Base-by-base conservation (phyloP, 202 grass and related monocot genomes). In the Zizania palustris region DNA sequence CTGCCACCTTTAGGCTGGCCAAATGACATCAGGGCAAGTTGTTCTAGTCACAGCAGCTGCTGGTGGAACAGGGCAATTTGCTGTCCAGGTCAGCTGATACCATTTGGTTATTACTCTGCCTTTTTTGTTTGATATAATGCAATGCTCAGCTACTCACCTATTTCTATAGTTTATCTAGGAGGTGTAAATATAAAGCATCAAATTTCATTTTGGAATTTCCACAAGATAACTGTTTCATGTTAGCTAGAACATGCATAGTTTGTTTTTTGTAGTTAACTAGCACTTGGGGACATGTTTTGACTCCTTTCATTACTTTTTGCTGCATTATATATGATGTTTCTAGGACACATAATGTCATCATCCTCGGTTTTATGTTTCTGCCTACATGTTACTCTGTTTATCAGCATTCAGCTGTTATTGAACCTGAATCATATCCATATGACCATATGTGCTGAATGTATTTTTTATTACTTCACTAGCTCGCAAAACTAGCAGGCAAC, bases 31-130 rank as follows among this genome's bases (percentile, higher is more conserved):
- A 75, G 85, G 87, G 80, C 50, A 98, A 85, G 78, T 86, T 71
- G 87, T 95, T 80, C 84, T 98, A 85, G 92, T 95, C 42, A 98
- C 96, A 48, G 96, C 91, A 43, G 96, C 96, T 81, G 91, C 91
- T 76, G 96, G 96, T 85, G 96, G 96, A 77, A 98, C 96, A 60
- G 96, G 96, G 74, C 96, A 98, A 80, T 98, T 98, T 42, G 89
- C 89, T 21, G 91, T 98, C 67, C 96, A 98, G 89, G 96, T 98
- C 35, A 85, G 80, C 68, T 73, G 40, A 57, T 76, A 42, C 48
- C 38, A 65, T 64, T 65, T 85, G 36, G 38, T 79, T 43, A 40
- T 71, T 65, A 57, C 33, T 36, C 71, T 51, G 10, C 41, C 40
- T 44, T 63, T 59, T 69, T 72, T 34, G 53, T 60, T 63, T 75